A percentile compares a stretch with the other conserved stretches of the same genome.
Conservation (phyloP, 805 yeast genomes). For the Saccharomycodes ludwigii region DNA sequence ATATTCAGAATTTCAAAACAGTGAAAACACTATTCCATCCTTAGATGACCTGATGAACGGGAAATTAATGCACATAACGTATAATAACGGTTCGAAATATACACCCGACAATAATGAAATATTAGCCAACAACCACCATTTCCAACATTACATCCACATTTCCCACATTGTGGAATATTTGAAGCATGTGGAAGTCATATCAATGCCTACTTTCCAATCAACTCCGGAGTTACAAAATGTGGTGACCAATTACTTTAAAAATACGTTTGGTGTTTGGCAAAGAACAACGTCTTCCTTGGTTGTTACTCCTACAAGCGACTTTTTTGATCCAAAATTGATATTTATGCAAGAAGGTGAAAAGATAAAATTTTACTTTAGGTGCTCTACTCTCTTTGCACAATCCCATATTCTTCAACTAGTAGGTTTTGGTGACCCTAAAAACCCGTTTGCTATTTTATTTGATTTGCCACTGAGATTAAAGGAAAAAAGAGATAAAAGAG, state of each 20-base stretch:
- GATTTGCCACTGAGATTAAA: slow-evolving; percentile 59
- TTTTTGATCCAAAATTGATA: slow-evolving; percentile 38
- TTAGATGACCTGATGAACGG: slow-evolving; percentile 5
- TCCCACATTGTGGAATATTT: slow-evolving; percentile 24
- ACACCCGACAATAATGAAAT: not conserved
- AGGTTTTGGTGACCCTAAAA: slow-evolving; percentile 66
- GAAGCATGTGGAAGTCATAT: slow-evolving; percentile 53
- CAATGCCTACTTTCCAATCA: slow-evolving; percentile 45
- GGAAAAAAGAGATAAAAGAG: slow-evolving; percentile 62
- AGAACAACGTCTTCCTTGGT: slow-evolving; percentile 6
- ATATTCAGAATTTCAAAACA: slow-evolving; percentile 26
- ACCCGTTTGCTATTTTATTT: slow-evolving; percentile 67
- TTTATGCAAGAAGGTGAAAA: slow-evolving; percentile 25
- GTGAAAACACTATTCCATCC: slow-evolving; percentile 11
- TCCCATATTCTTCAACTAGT: slow-evolving; percentile 63
- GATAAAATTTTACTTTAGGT: slow-evolving; percentile 61
- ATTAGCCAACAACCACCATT: slow-evolving; percentile 5
- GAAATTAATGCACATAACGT: slow-evolving; percentile 3
- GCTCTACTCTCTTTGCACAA: slow-evolving; percentile 63
- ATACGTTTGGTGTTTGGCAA: slow-evolving; percentile 39
- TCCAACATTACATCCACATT: slow-evolving; percentile 6
- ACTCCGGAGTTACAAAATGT: slow-evolving; percentile 44
- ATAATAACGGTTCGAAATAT: slow-evolving; percentile 2
- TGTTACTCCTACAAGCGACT: slow-evolving; percentile 50
- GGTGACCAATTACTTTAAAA: slow-evolving; percentile 50